Conservation (phyloP, 768 basidiomycete species). For the Naganishia kalamii region DNA sequence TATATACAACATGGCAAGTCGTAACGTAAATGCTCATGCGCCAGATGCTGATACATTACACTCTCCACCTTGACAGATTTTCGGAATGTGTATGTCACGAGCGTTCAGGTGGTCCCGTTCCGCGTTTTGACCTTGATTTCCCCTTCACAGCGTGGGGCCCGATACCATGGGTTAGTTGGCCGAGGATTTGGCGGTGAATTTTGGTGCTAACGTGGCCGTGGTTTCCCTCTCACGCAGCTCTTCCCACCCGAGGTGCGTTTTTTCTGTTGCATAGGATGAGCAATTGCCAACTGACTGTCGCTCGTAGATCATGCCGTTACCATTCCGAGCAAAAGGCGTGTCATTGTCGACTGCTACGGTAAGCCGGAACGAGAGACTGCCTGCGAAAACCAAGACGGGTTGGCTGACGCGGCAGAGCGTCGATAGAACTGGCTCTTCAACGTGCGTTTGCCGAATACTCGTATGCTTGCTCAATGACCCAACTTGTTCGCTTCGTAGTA, state of each 20-base stretch:
- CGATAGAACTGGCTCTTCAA: slow-evolving; percentile 52
- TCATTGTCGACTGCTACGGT: slow-evolving; percentile 82
- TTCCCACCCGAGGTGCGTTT: slow-evolving; percentile 71
- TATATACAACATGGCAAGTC: slow-evolving; percentile 69
- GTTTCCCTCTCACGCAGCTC: slow-evolving; percentile 38
- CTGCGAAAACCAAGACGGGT: not conserved
- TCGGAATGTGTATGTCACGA: slow-evolving; percentile 60
- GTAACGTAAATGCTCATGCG: not conserved
- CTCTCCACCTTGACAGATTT: not conserved
- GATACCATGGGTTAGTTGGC: slow-evolving; percentile 60
- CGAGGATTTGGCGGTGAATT: too few species aligned
- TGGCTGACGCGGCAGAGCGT: not conserved
- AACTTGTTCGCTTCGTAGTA: slow-evolving; percentile 47
- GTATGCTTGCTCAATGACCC: too few species aligned
- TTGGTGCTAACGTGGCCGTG: not conserved
- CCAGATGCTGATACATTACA: not conserved
- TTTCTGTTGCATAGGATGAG: not conserved
- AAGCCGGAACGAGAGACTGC: slow-evolving; percentile 20
- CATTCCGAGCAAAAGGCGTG: slow-evolving; percentile 89
- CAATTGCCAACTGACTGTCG: too few species aligned
- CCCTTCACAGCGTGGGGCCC: slow-evolving; percentile 79
- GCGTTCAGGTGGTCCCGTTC: too few species aligned
- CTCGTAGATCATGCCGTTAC: slow-evolving; percentile 71
- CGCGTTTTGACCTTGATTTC: too few species aligned
- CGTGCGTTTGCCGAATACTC: slow-evolving; percentile 35